Conservation (phyloP, 345 rosid genomes). For the Rubroshorea leprosula region DNA sequence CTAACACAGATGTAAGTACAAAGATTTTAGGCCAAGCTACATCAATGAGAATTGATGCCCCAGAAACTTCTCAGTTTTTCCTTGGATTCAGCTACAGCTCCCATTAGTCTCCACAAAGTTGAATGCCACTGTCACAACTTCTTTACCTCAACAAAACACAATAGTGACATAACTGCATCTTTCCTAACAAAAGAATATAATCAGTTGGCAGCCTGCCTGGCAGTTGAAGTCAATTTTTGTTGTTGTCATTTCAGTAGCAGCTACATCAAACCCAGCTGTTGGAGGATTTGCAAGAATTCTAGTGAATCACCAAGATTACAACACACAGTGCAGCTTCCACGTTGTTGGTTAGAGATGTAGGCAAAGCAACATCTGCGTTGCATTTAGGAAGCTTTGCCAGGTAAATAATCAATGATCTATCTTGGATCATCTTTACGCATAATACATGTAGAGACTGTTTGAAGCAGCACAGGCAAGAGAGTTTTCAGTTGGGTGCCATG, state of each 20-base stretch:
- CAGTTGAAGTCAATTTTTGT: conserved; percentile 15
- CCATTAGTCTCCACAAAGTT: conserved; percentile 12
- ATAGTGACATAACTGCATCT: conserved; percentile 21
- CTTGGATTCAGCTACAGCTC: conserved; percentile 2
- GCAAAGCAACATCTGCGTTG: conserved; percentile 16
- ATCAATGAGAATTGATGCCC: conserved; percentile 32
- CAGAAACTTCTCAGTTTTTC: conserved; percentile 13
- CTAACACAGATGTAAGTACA: conserved; percentile 16
- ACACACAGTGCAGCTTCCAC: conserved; percentile 9
- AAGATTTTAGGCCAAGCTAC: conserved; percentile 17
- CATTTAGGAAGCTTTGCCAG: conserved; percentile 26
- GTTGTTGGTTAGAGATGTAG: conserved; percentile 10
- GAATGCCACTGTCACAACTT: conserved; percentile 11
- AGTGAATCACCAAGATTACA: conserved; percentile 13
- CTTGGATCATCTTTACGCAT: conserved; percentile 49
- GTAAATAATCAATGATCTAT: conserved; percentile 20
- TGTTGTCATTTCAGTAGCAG: conserved; percentile 16
- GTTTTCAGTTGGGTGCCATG: conserved; percentile 94
- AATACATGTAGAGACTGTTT: conserved; percentile 99
- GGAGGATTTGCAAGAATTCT: conserved; percentile 12
- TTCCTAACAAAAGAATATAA: conserved; percentile 35
- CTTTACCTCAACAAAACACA: conserved; percentile 20
- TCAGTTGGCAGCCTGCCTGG: conserved; percentile 26
- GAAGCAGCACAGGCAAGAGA: conserved; percentile 97
- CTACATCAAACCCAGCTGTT: conserved; percentile 7